Conservation (phyloP, 23 red algal genomes). For the Gracilaria gracilis region DNA sequence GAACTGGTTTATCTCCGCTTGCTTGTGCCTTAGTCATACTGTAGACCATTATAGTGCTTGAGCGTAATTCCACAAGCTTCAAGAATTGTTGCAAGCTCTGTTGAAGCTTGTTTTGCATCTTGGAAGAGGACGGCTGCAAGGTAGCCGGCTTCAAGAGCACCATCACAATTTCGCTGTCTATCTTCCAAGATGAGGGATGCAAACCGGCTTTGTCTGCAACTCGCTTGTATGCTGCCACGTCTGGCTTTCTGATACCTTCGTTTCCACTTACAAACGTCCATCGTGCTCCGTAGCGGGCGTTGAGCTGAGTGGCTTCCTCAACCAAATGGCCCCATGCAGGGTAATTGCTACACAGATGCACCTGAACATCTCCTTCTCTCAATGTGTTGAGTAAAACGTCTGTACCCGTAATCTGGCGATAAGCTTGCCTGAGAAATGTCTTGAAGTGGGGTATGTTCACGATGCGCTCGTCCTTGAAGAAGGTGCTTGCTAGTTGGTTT, state of each 20-base stretch:
- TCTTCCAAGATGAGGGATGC: slow-evolving; percentile 75
- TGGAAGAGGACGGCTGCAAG: slow-evolving; percentile 56
- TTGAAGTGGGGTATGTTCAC: slow-evolving; percentile 73
- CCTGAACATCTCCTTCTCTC: slow-evolving; percentile 23
- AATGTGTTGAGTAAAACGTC: slow-evolving; percentile 73
- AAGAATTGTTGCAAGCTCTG: slow-evolving; percentile 31
- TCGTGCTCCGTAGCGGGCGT: slow-evolving; percentile 53
- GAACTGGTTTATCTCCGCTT: background rate
- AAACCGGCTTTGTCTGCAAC: slow-evolving; percentile 51
- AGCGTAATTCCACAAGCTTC: background rate
- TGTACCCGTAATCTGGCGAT: slow-evolving; percentile 76
- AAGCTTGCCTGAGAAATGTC: slow-evolving; percentile 68
- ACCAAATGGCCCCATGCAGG: slow-evolving; percentile 75
- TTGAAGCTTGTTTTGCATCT: slow-evolving; percentile 46
- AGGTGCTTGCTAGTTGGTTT: slow-evolving; percentile 48
- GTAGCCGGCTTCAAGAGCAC: slow-evolving; percentile 73
- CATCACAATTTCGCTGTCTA: slow-evolving; percentile 76
- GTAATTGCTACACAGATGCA: slow-evolving; percentile 95
- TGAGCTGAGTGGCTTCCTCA: slow-evolving; percentile 77
- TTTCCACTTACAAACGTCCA: slow-evolving; percentile 93
- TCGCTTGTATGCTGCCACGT: slow-evolving; percentile 53
- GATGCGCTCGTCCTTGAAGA: slow-evolving; percentile 67
- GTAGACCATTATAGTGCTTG: background rate
- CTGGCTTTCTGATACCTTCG: slow-evolving; percentile 88
- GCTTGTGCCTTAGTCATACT: background rate